Base-by-base conservation (phyloP, 768 basidiomycete genomes). In the Melanogaster broomeanus region DNA sequence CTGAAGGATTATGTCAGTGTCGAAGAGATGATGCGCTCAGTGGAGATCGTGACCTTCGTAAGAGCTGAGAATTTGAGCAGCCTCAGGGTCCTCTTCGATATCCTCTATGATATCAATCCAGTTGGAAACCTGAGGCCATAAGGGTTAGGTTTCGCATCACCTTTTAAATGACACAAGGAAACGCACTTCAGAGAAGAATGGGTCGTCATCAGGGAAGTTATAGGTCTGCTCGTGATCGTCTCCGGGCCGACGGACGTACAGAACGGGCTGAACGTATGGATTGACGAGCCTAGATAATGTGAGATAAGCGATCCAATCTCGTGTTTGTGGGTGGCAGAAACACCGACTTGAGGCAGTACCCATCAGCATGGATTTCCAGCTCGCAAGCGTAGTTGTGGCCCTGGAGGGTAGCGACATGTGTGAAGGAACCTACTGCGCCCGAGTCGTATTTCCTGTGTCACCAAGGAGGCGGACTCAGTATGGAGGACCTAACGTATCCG, bases 331-430 rank as follows among this genome's bases (percentile, higher is more conserved):
- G 24, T 38, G 27, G 30, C 34, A 19, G 49, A 33, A 18, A 28
- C 21, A 64, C 78, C 51, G 57, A 89, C 90, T 90, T 92, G 55
- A 92, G 77, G 61, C 76, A 83, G 74, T 93, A 97, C 8, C 96
- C 96, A 67, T 98, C 96, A 38, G 92, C 92, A 71, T 87, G 92
- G 37, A 96, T 85, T 66, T 96, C 94, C 37, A 98, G 77, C 74
- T 96, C 94, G 66, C 93, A 97, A 62, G 91, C 91, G 72, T 98
- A 98, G 66, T 94, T 84, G 58, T 77, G 83, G 45, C 94, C 96
- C 66, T 99, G 96, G 35, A 99, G 84, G 21, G 90, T 89, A 49
- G 90, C 89, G 38, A 91, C 78, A 62, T 99, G 96, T 3, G 83
- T 90, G 70, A 99, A 88, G 52, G 83, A 88, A 21, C 97, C 96